Percentiles rank a stretch among this genome's conserved stretches.
These are phyloP conservation scores for Penicillium freii DNA, from an alignment of 2,329 filamentous ascomycete species.

Conservation along the genomic window DNA sequence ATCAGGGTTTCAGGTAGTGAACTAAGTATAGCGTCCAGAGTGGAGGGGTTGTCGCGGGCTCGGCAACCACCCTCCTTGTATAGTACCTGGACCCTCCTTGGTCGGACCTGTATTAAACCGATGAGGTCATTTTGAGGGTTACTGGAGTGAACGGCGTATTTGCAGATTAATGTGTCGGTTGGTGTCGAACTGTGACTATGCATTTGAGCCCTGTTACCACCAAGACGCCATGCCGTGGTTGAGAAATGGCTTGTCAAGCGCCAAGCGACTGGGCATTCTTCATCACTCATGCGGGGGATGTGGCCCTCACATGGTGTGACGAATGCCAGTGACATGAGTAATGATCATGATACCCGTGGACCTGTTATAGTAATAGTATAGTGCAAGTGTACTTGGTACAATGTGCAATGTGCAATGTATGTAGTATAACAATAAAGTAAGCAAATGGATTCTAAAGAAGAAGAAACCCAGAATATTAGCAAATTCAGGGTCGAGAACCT, in stretches of 20 bases:
- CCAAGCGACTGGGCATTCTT: background rate
- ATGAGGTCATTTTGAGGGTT: background rate
- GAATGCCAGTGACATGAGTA: background rate
- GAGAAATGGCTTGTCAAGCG: background rate
- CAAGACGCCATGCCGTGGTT: background rate
- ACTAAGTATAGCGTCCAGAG: background rate
- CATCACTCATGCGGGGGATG: background rate
- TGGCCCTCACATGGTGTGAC: background rate
- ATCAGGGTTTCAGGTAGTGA: background rate
- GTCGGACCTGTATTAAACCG: background rate
- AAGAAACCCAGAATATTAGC: background rate
- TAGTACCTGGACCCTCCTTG: background rate
- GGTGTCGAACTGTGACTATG: background rate
- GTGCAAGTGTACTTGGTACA: background rate
- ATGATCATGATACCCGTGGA: background rate
- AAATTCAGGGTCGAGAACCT: background rate
- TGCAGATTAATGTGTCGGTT: background rate
- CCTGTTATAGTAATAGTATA: background rate
- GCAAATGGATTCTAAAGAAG: background rate
- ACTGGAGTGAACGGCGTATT: background rate
- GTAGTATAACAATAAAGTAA: background rate
- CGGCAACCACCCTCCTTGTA: background rate
- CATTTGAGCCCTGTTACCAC: background rate
- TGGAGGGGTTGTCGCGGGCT: background rate
- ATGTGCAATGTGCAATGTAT: background rate